Evolutionary conservation across 2,329 filamentous ascomycete genomes (phyloP).

Genomic region (Botrytis pseudocinerea): DNA sequence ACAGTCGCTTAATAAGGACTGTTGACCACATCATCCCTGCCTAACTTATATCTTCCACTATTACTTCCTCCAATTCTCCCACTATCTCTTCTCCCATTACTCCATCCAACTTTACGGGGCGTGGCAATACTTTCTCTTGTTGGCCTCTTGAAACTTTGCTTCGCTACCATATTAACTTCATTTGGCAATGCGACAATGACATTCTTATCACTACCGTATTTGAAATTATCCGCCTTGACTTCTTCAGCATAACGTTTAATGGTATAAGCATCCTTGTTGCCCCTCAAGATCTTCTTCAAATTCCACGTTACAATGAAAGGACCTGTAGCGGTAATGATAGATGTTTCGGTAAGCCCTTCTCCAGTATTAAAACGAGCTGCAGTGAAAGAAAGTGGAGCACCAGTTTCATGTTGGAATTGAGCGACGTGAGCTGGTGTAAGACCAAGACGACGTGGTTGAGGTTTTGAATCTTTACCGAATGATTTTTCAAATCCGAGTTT

Average conservation of each 20-base stretch:
- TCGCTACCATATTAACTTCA: constrained; percentile 96
- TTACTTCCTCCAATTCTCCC: constrained; percentile 54
- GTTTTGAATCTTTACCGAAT: constrained; percentile 90
- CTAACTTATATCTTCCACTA: constrained; percentile 70
- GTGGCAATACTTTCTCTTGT: constrained; percentile 86
- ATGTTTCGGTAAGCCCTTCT: constrained; percentile 77
- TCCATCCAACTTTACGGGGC: constrained; percentile 50
- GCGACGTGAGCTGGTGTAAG: constrained; percentile 90
- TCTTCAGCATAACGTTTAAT: constrained; percentile 97
- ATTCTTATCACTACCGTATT: constrained; percentile 95
- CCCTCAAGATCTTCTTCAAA: constrained; percentile 81
- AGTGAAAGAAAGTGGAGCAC: constrained; percentile 82
- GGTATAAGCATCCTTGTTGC: constrained; percentile 83
- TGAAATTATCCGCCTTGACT: constrained; percentile 98
- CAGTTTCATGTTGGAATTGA: constrained; percentile 96
- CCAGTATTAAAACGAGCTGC: constrained; percentile 93
- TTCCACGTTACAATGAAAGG: constrained; percentile 98
- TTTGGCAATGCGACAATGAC: constrained; percentile 96
- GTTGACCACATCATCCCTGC: constrained; percentile 82
- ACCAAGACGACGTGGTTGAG: constrained; percentile 85
- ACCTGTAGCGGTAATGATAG: constrained; percentile 93
- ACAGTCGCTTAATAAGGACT: constrained; percentile 52
- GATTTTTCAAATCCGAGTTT: constrained; percentile 96
- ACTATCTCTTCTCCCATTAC: constrained; percentile 47
- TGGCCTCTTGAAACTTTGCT: constrained; percentile 79